Percentiles rank a stretch among this genome's conserved stretches.
Conservation (phyloP, 2,329 filamentous ascomycete genomes). For the Orbilia brochopaga region DNA sequence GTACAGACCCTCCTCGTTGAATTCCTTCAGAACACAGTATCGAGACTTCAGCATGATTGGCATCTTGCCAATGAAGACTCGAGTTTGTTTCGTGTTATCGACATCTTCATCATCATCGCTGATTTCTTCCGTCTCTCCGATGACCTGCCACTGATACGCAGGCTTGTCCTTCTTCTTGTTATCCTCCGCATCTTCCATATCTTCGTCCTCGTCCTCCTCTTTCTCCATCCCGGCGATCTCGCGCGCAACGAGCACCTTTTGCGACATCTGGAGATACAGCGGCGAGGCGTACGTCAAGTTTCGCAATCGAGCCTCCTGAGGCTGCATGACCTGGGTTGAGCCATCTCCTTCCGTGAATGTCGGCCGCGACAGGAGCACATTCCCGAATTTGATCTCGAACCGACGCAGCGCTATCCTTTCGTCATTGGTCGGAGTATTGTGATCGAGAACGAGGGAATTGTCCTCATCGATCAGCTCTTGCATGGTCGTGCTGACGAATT, state of each 20-base stretch:
- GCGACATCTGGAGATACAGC: constrained; percentile 85
- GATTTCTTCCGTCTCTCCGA: constrained; percentile 60
- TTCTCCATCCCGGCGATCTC: constrained; percentile 72
- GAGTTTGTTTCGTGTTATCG: constrained; percentile 52
- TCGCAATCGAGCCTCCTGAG: constrained; percentile 92
- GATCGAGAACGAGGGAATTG: constrained; percentile 87
- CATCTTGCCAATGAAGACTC: constrained; percentile 89
- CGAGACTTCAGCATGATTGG: constrained; percentile 98
- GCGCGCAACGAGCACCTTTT: constrained; percentile 76
- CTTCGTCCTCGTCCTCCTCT: constrained; percentile 68
- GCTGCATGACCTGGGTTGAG: constrained; percentile 80
- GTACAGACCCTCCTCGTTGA: constrained; percentile 85
- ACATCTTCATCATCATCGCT: constrained; percentile 63
- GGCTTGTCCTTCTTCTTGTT: constrained; percentile 56
- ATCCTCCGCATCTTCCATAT: constrained; percentile 58
- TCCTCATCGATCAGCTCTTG: constrained; percentile 94
- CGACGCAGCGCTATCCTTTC: constrained; percentile 84
- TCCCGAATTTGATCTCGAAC: constrained; percentile 94
- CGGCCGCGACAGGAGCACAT: constrained; percentile 84
- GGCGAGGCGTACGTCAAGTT: constrained; percentile 95
- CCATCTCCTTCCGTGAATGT: constrained; percentile 93
- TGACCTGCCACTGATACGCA: constrained; percentile 55
- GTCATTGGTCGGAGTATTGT: constrained; percentile 77
- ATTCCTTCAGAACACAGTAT: constrained; percentile 85
- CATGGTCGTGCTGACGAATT: constrained; percentile 92